Base-by-base conservation (phyloP, 371 early-diverging fungal genomes). In the Nematocida minor region DNA sequence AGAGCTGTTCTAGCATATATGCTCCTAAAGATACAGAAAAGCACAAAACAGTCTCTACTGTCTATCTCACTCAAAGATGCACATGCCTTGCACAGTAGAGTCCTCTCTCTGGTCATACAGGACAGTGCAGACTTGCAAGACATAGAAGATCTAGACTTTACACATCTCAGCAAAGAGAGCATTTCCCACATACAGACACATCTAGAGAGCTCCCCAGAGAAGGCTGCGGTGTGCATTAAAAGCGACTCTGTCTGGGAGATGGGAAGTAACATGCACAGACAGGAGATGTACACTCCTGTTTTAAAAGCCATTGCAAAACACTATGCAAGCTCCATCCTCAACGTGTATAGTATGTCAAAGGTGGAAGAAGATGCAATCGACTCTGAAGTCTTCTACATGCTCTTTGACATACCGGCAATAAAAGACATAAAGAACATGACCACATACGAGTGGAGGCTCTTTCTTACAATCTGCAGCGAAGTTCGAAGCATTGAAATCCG, bases 351-450 rank as follows among this genome's bases (percentile, higher is more conserved):
- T n/a, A 40, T 74, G 29, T 38, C 77, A 36, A 60, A 51, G 49
- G 64, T 54, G 16, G 77, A 74, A 34, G 55, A 74, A 41, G 66
- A 29, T 29, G 77, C 77, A n/a, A 48, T 74, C 14, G 66, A 64
- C 34, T 16, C 77, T 36, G 77, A 74, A 53, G 47, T 74, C 40
- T 74, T 74, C 40, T 74, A 64, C 34, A 40, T 74, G 40, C 79
- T 74, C 41, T 74, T 74, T 66, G 77, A 74, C 31, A 74, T 74
- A 16, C 66, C 77, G 16, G 64, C 77, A 4, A 62, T 74, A 9
- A 2, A 14, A 4, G 31, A 74, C 41, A 41, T 62, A 40, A 53
- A 62, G 29, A 38, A 64, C 20, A 74, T 74, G 77, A 32, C 40
- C 29, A 20, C 32, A 18, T 74, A 62, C 60, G 77, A 74, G 49